These are phyloP conservation scores for Coemansia asiatica DNA, from an alignment of 192 early-diverging fungal species.

Conservation along the genomic window DNA sequence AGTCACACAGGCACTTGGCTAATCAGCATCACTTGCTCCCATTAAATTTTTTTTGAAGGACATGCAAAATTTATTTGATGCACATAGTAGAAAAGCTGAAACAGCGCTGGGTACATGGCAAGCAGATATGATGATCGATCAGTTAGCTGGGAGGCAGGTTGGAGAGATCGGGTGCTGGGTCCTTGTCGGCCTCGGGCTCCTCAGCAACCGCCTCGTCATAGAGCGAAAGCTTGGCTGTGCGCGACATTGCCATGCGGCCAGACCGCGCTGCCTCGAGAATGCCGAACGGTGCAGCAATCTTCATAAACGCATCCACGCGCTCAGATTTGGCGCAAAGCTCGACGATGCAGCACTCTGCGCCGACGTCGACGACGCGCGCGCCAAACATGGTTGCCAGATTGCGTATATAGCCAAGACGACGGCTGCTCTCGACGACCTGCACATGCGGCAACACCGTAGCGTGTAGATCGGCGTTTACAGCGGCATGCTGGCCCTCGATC, in stretches of 20 bases:
- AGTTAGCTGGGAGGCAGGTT: slow-evolving; percentile 89
- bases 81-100: no score
- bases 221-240: slow-evolving; percentile 79
- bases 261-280: slow-evolving; percentile 93
- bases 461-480: slow-evolving; percentile 16
- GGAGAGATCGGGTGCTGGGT: slow-evolving; percentile 75
- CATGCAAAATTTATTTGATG: no score
- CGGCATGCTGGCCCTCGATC: slow-evolving; percentile 19
- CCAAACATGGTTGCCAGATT: slow-evolving; percentile 79
- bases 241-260: slow-evolving; percentile 96
- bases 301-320: slow-evolving; percentile 88
- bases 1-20: background rate
- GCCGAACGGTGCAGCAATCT: slow-evolving; percentile 92
- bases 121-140: no score
- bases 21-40: no score
- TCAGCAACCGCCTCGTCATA: slow-evolving; percentile 61
- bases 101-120: no score
- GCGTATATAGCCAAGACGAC: slow-evolving; percentile 49
- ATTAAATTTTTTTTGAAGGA: no score
- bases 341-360: slow-evolving; percentile 76
- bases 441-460: slow-evolving; percentile 54
- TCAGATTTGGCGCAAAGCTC: slow-evolving; percentile 88
- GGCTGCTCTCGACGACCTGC: slow-evolving; percentile 70
- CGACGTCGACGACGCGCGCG: slow-evolving; percentile 85
- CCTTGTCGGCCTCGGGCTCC: slow-evolving; percentile 45